phyloP scores from a whole-genome alignment of 2,329 filamentous ascomycete genomes.

The Rhynchosporium secalis region DNA sequence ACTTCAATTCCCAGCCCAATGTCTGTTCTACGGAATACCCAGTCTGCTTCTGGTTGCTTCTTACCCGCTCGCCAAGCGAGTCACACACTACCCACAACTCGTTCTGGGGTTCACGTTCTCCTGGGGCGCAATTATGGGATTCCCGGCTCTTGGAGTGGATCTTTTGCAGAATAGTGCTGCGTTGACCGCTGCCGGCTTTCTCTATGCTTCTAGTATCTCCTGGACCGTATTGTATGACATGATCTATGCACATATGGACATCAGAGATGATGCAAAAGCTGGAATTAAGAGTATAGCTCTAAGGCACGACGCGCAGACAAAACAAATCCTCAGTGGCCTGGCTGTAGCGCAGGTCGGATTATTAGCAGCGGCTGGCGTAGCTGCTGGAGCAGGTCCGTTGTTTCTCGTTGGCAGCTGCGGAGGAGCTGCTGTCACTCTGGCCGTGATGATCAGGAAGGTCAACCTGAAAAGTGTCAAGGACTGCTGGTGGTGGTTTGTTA shows the following conservation, averaged over 20 bases:
- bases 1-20: slow-evolving; percentile 71
- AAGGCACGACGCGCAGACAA: slow-evolving; percentile 75
- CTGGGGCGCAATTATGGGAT: slow-evolving; percentile 87
- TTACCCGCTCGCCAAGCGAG: slow-evolving; percentile 82
- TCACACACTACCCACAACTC: slow-evolving; percentile 85
- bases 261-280: slow-evolving; percentile 79
- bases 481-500: slow-evolving; percentile 78
- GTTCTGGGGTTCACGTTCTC: slow-evolving; percentile 84
- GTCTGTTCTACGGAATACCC: slow-evolving; percentile 76
- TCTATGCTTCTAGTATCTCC: slow-evolving; percentile 77
- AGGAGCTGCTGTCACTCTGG: slow-evolving; percentile 60
- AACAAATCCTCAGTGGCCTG: slow-evolving; percentile 70
- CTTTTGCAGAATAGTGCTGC: slow-evolving; percentile 64
- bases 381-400: slow-evolving; percentile 65
- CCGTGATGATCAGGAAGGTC: slow-evolving; percentile 66
- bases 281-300: slow-evolving; percentile 88
- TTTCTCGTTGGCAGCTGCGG: slow-evolving; percentile 70
- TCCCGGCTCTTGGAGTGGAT: slow-evolving; percentile 78
- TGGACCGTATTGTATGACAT: slow-evolving; percentile 92
- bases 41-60: slow-evolving; percentile 70
- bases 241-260: slow-evolving; percentile 92
- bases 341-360: slow-evolving; percentile 69
- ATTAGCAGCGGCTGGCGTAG: slow-evolving; percentile 67
- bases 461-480: slow-evolving; percentile 65
- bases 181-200: slow-evolving; percentile 62